Conservation (phyloP, 1,284 basidiomycete species). For the Cutaneotrichosporon sp. region DNA sequence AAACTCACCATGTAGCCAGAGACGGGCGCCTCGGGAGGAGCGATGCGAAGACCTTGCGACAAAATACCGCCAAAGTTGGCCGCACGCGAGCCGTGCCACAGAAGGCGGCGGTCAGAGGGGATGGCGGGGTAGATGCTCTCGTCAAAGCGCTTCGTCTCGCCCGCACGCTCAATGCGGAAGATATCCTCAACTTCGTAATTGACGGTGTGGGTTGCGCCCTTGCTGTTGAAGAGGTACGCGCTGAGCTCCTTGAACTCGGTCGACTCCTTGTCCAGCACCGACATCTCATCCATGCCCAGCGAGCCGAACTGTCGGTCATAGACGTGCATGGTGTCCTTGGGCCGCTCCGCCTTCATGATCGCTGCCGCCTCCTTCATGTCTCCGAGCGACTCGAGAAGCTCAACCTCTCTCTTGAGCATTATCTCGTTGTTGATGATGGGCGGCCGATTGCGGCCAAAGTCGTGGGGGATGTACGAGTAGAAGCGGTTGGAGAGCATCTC, state of each 20-base stretch:
- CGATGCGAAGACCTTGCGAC: slow-evolving; percentile 66
- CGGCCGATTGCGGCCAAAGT: slow-evolving; percentile 60
- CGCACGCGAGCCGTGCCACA: slow-evolving; percentile 62
- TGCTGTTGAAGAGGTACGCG: slow-evolving; percentile 62
- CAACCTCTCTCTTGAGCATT: slow-evolving; percentile 61
- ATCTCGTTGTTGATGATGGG: slow-evolving; percentile 55
- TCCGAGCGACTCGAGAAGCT: slow-evolving; percentile 64
- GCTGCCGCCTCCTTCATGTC: slow-evolving; percentile 63
- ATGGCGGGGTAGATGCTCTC: slow-evolving; percentile 56
- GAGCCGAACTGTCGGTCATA: slow-evolving; percentile 62
- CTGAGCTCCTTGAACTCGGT: slow-evolving; percentile 59
- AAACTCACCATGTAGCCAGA: slow-evolving; percentile 57
- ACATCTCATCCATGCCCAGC: slow-evolving; percentile 60
- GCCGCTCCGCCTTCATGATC: slow-evolving; percentile 57
- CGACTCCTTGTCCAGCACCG: slow-evolving; percentile 55
- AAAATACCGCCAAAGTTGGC: slow-evolving; percentile 58
- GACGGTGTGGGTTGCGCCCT: slow-evolving; percentile 52
- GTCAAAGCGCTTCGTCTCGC: slow-evolving; percentile 59
- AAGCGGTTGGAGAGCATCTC: slow-evolving; percentile 56
- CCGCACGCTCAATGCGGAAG: slow-evolving; percentile 61
- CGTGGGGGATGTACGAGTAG: slow-evolving; percentile 63
- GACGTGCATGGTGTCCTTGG: slow-evolving; percentile 59
- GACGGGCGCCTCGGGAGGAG: slow-evolving; percentile 61
- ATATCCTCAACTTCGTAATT: slow-evolving; percentile 57
- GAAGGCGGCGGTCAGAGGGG: slow-evolving; percentile 60